Conservation (phyloP, 2,329 filamentous ascomycete species). For the Scedosporium boydii region DNA sequence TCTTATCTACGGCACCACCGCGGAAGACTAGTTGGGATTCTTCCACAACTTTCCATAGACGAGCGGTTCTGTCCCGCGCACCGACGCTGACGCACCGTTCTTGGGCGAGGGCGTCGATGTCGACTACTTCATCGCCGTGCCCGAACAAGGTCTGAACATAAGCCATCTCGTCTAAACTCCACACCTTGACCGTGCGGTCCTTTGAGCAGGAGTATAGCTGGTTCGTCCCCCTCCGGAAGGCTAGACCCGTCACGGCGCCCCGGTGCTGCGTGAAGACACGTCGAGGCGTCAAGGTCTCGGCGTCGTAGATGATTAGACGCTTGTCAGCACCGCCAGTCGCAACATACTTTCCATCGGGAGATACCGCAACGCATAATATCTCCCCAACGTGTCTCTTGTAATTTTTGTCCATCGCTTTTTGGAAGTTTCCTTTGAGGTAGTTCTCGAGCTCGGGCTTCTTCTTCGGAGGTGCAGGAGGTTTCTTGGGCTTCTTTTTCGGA, state of each 20-base stretch:
- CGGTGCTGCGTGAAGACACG: slow-evolving; percentile 87
- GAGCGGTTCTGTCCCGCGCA: slow-evolving; percentile 79
- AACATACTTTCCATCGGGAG: slow-evolving; percentile 80
- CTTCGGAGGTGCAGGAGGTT: slow-evolving; percentile 46
- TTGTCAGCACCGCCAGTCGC: slow-evolving; percentile 83
- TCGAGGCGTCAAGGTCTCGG: slow-evolving; percentile 65
- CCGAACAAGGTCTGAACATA: slow-evolving; percentile 96
- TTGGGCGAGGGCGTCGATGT: slow-evolving; percentile 71
- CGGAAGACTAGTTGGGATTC: slow-evolving; percentile 94
- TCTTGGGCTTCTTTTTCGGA: slow-evolving; percentile 48
- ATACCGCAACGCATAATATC: slow-evolving; percentile 79
- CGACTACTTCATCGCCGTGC: slow-evolving; percentile 83
- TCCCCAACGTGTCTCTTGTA: slow-evolving; percentile 70
- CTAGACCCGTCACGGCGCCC: slow-evolving; percentile 74
- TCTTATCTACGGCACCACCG: slow-evolving; percentile 60
- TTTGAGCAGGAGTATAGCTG: slow-evolving; percentile 86
- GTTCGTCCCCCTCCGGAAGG: slow-evolving; percentile 79
- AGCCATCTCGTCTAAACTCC: slow-evolving; percentile 83
- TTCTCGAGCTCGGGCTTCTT: slow-evolving; percentile 53
- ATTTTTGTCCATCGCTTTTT: slow-evolving; percentile 49
- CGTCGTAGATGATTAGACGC: slow-evolving; percentile 81
- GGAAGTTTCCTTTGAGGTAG: slow-evolving; percentile 52
- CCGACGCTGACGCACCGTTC: slow-evolving; percentile 90
- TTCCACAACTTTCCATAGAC: slow-evolving; percentile 92
- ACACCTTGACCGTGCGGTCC: slow-evolving; percentile 91